Conservation (phyloP, 2,329 filamentous ascomycete genomes). For the Stachybotrys elegans region DNA sequence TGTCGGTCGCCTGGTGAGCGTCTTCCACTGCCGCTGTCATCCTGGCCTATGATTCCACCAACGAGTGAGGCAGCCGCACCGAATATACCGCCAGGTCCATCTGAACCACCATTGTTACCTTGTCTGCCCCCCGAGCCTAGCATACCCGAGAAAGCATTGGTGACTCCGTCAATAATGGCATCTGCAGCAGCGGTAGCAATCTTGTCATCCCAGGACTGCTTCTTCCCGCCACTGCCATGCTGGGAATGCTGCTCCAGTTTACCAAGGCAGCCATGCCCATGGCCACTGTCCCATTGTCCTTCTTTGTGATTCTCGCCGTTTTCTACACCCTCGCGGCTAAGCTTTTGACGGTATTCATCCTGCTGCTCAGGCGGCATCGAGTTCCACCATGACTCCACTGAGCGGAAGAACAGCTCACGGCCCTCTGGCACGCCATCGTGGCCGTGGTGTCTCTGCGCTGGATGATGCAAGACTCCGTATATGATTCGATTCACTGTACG, state of each 20-base stretch:
- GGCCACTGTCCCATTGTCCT: conserved; percentile 76
- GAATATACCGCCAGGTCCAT: conserved; percentile 60
- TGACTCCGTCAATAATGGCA: conserved; percentile 53
- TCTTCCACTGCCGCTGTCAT: conserved; percentile 33
- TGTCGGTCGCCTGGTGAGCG: not conserved
- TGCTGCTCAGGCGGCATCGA: conserved; percentile 57
- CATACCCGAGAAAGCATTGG: conserved; percentile 44
- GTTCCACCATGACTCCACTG: conserved; percentile 82
- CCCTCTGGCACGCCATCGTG: conserved; percentile 68
- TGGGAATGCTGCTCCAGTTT: conserved; percentile 75
- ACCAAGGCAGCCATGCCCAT: conserved; percentile 75
- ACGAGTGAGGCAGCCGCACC: conserved; percentile 65
- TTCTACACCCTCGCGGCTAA: conserved; percentile 73
- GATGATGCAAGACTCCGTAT: conserved; percentile 80
- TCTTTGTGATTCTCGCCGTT: conserved; percentile 81
- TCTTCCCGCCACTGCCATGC: conserved; percentile 30
- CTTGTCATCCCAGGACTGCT: conserved; percentile 47
- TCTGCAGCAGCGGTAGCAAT: conserved; percentile 53
- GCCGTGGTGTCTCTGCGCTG: conserved; percentile 67
- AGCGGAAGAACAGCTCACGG: conserved; percentile 70
- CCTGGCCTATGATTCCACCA: conserved; percentile 51
- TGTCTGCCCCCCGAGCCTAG: conserved; percentile 35
- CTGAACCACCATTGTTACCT: conserved; percentile 51
- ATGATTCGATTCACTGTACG: conserved; percentile 72
- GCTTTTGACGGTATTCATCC: conserved; percentile 64